Conservation (phyloP, 2,329 filamentous ascomycete species). For the Anisogramma anomala region DNA sequence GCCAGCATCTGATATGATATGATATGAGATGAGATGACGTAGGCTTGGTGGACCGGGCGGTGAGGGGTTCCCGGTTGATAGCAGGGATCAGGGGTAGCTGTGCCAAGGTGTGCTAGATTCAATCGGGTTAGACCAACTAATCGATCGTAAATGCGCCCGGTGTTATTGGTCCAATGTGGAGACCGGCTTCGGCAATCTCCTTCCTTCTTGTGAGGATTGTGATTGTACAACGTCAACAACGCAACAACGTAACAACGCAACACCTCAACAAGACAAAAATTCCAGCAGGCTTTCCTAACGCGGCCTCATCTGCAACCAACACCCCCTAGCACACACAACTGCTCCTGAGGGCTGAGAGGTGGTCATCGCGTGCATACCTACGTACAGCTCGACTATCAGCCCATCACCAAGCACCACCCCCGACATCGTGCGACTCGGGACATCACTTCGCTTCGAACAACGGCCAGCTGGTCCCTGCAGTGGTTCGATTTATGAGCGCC, state of each 20-base stretch:
- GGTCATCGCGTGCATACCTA: not conserved
- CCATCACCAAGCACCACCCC: too few species aligned
- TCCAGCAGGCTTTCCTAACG: too few species aligned
- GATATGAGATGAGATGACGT: too few species aligned
- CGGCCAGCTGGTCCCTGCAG: too few species aligned
- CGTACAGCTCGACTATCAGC: conserved; percentile 2
- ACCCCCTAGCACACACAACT: not conserved
- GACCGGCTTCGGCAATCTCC: not conserved
- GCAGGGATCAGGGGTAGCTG: not conserved
- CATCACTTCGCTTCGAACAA: too few species aligned
- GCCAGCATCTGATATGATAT: too few species aligned
- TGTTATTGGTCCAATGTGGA: not conserved
- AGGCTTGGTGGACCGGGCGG: too few species aligned
- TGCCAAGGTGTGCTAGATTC: not conserved
- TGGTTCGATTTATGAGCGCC: too few species aligned
- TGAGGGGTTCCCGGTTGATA: too few species aligned
- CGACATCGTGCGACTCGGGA: too few species aligned
- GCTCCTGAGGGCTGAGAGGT: not conserved
- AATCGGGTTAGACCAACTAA: not conserved
- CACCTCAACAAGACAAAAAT: too few species aligned
- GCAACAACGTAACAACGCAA: not conserved
- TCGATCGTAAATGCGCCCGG: not conserved
- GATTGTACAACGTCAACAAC: not conserved
- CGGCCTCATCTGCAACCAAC: too few species aligned
- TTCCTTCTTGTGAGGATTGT: not conserved